phyloP scores from a whole-genome alignment of 108 stramenopile genomes.

The Nitzschia sp. region DNA sequence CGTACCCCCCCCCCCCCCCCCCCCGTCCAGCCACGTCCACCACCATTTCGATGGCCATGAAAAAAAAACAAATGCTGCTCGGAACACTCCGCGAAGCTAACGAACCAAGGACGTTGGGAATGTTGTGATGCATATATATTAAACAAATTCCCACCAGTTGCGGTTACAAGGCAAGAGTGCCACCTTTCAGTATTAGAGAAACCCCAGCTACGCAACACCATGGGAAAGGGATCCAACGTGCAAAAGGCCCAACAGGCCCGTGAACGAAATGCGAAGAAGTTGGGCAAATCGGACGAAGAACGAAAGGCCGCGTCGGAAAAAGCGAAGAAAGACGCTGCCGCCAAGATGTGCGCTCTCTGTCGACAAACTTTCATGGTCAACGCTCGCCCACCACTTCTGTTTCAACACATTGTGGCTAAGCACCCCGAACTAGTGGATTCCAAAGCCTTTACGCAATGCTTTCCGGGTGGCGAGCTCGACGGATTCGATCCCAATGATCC shows the following conservation, averaged over 20 bases:
- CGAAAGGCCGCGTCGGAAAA: constrained; percentile 80
- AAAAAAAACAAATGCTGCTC: background rate
- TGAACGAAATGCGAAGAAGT: constrained; percentile 83
- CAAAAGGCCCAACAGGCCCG: constrained; percentile 85
- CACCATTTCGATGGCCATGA: too few relatives aligned
- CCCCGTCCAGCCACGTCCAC: too few relatives aligned
- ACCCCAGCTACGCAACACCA: too few relatives aligned
- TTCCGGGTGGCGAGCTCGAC: constrained; percentile 53
- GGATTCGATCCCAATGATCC: constrained; percentile 80
- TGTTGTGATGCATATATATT: too few relatives aligned
- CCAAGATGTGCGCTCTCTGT: constrained; percentile 83
- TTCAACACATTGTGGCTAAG: constrained; percentile 77
- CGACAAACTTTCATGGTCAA: constrained; percentile 92
- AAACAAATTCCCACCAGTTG: too few relatives aligned
- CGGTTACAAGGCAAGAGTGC: too few relatives aligned
- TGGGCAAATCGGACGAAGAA: constrained; percentile 86
- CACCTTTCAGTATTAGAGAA: too few relatives aligned
- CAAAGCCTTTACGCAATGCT: constrained; percentile 57
- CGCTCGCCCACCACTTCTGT: constrained; percentile 62
- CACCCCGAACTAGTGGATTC: constrained; percentile 61
- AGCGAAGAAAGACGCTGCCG: constrained; percentile 71
- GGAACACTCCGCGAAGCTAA: too few relatives aligned
- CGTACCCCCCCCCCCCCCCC: too few relatives aligned
- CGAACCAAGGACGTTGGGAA: too few relatives aligned
- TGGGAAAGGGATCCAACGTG: constrained; percentile 92